phyloP scores from a whole-genome alignment of 352 stramenopile genomes.

The Phytophthora fragariaefolia region DNA sequence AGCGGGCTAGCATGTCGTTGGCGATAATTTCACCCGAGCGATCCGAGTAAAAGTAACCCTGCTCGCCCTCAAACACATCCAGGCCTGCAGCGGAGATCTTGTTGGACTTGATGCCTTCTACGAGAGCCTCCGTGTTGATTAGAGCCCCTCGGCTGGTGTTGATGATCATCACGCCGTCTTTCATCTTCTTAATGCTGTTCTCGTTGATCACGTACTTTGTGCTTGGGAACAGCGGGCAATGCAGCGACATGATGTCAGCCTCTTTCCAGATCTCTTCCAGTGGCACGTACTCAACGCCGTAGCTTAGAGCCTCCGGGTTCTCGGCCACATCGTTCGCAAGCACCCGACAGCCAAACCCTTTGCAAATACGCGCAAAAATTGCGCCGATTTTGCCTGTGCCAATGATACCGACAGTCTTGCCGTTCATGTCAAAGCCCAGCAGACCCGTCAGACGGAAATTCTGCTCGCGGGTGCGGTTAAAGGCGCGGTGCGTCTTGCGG shows the following conservation, averaged over 20 bases:
- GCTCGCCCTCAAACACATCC: slow-evolving; percentile 89
- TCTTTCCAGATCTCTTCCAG: slow-evolving; percentile 62
- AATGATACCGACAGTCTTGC: slow-evolving; percentile 77
- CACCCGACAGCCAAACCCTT: slow-evolving; percentile 49
- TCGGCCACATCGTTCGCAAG: slow-evolving; percentile 73
- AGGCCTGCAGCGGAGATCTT: slow-evolving; percentile 83
- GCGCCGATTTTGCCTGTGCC: slow-evolving; percentile 66
- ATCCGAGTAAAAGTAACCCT: slow-evolving; percentile 83
- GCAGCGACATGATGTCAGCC: slow-evolving; percentile 87
- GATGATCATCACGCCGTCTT: slow-evolving; percentile 90
- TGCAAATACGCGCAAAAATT: slow-evolving; percentile 56
- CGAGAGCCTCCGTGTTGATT: slow-evolving; percentile 83
- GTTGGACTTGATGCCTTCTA: slow-evolving; percentile 77
- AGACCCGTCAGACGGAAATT: slow-evolving; percentile 76
- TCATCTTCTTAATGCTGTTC: slow-evolving; percentile 86
- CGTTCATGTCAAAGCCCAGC: slow-evolving; percentile 70
- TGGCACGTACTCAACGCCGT: slow-evolving; percentile 43
- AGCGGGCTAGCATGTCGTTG: slow-evolving; percentile 68
- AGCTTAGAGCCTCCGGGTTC: slow-evolving; percentile 50
- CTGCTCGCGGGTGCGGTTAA: slow-evolving; percentile 75
- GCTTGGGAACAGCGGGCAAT: slow-evolving; percentile 82
- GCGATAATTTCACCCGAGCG: slow-evolving; percentile 69
- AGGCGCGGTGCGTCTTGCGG: slow-evolving; percentile 76
- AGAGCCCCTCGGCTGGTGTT: slow-evolving; percentile 91
- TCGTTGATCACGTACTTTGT: slow-evolving; percentile 89